These are phyloP conservation scores for Calonectria hawksworthii DNA, from an alignment of 2,329 filamentous ascomycete genomes.

Conservation along the genomic window DNA sequence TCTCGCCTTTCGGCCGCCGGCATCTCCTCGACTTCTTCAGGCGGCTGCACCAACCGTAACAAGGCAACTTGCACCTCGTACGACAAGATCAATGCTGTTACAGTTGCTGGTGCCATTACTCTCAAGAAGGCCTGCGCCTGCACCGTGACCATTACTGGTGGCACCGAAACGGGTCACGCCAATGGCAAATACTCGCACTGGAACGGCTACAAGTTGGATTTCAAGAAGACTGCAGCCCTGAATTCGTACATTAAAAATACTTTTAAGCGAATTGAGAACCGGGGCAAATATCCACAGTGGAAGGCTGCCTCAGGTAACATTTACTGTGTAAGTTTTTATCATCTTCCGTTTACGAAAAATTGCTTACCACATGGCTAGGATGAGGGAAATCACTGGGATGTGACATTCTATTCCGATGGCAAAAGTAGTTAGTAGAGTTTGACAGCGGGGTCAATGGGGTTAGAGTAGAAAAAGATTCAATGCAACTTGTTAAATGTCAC, in stretches of 20 bases:
- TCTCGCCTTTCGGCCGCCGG: slow-evolving; percentile 36
- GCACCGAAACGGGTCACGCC: slow-evolving; percentile 43
- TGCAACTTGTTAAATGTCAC: too few species aligned
- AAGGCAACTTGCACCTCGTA: slow-evolving; percentile 41
- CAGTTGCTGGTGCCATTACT: slow-evolving; percentile 42
- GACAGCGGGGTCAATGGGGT: too few species aligned
- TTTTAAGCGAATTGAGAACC: slow-evolving; percentile 38
- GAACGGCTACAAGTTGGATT: slow-evolving; percentile 45
- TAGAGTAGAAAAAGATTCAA: too few species aligned
- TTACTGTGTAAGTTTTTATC: slow-evolving; percentile 39
- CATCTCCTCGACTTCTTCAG: slow-evolving; percentile 38
- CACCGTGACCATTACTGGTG: slow-evolving; percentile 38
- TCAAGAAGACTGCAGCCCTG: slow-evolving; percentile 36
- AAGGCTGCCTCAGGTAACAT: slow-evolving; percentile 42
- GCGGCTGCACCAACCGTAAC: slow-evolving; percentile 40
- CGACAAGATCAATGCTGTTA: slow-evolving; percentile 39
- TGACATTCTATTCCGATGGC: slow-evolving; percentile 26
- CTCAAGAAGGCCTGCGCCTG: slow-evolving; percentile 43
- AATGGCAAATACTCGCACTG: slow-evolving; percentile 35
- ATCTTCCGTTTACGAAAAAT: background rate
- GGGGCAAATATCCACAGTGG: slow-evolving; percentile 41
- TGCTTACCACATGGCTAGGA: slow-evolving; percentile 22
- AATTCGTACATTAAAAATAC: slow-evolving; percentile 22
- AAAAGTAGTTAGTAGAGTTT: background rate
- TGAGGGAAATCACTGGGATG: slow-evolving; percentile 42